phyloP scores from a whole-genome alignment of 1,284 basidiomycete species.

The Sphaerobolus stellatus region DNA sequence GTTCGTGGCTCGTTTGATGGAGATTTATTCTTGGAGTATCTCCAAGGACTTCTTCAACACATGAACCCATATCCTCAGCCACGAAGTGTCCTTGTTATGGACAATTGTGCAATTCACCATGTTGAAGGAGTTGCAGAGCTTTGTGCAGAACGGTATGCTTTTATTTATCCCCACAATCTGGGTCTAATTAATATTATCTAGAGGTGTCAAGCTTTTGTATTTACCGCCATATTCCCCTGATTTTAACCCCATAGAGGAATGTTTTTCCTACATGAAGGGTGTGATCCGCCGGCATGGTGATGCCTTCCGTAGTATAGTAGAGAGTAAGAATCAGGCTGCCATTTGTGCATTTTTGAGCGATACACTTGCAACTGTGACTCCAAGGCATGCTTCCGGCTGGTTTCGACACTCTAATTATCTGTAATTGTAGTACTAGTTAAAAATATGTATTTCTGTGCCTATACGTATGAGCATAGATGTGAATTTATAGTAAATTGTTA shows the following conservation, averaged over 20 bases:
- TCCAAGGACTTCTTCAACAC: constrained; percentile 19
- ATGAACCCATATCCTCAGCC: constrained; percentile 26
- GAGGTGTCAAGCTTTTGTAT: constrained; percentile 23
- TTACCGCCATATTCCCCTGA: constrained; percentile 28
- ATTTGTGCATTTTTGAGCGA: constrained; percentile 21
- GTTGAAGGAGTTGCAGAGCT: constrained; percentile 20
- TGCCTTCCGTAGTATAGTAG: constrained; percentile 1
- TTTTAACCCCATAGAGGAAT: constrained; percentile 28
- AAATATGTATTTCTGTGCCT: neutral
- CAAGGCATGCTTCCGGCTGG: constrained; percentile 27
- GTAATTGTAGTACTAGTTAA: neutral
- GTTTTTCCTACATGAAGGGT: constrained; percentile 23
- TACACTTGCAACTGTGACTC: constrained; percentile 21
- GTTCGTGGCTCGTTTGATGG: constrained; percentile 23
- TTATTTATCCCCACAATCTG: neutral
- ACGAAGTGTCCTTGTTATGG: constrained; percentile 27
- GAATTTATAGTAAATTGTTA: too few relatives aligned
- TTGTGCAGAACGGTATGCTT: constrained; percentile 19
- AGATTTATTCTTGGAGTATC: constrained; percentile 20
- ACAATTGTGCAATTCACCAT: constrained; percentile 31
- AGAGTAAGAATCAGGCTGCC: constrained; percentile 10
- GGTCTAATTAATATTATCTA: neutral
- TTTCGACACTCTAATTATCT: constrained; percentile 24
- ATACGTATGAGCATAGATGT: neutral
- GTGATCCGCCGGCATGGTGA: constrained; percentile 19